These are phyloP conservation scores for Suhomyces xylopsoci DNA, from an alignment of 805 yeast genomes.

Conservation along the genomic window DNA sequence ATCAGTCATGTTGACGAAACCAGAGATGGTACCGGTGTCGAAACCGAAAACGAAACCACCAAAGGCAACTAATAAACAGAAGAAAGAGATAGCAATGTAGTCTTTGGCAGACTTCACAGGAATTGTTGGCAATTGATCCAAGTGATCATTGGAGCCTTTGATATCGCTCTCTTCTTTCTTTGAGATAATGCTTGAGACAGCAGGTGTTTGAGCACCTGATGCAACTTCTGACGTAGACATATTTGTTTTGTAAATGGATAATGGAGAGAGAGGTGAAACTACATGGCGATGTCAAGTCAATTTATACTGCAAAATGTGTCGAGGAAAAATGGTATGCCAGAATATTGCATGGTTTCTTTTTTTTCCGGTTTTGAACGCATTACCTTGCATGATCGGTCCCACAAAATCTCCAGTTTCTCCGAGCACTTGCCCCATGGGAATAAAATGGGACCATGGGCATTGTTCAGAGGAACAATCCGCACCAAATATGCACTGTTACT, in stretches of 20 bases:
- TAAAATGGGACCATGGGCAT: neutral
- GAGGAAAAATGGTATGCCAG: neutral
- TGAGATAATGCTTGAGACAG: constrained; percentile 22
- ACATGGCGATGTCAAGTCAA: neutral
- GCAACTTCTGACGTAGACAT: constrained; percentile 25
- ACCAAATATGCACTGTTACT: neutral
- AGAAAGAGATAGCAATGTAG: constrained; percentile 30
- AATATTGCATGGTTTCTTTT: neutral
- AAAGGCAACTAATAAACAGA: constrained; percentile 26
- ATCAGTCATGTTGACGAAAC: constrained; percentile 28
- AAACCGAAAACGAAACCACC: constrained; percentile 31
- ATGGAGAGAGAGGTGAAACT: neutral
- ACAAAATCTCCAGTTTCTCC: constrained; percentile 10
- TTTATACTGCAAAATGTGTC: constrained; percentile 6
- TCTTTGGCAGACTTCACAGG: constrained; percentile 32
- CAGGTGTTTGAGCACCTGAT: constrained; percentile 35
- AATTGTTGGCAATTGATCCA: constrained; percentile 3
- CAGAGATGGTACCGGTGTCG: constrained; percentile 31
- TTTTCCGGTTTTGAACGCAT: neutral
- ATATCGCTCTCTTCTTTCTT: constrained; percentile 19
- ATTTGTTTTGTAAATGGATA: constrained; percentile 1
- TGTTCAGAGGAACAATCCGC: neutral
- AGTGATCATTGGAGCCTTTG: neutral
- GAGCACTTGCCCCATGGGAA: constrained; percentile 4
- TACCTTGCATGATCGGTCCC: constrained; percentile 4